These are phyloP conservation scores for Trichoderma sp. DNA, from an alignment of 2,329 filamentous ascomycete genomes.

Conservation along the genomic window DNA sequence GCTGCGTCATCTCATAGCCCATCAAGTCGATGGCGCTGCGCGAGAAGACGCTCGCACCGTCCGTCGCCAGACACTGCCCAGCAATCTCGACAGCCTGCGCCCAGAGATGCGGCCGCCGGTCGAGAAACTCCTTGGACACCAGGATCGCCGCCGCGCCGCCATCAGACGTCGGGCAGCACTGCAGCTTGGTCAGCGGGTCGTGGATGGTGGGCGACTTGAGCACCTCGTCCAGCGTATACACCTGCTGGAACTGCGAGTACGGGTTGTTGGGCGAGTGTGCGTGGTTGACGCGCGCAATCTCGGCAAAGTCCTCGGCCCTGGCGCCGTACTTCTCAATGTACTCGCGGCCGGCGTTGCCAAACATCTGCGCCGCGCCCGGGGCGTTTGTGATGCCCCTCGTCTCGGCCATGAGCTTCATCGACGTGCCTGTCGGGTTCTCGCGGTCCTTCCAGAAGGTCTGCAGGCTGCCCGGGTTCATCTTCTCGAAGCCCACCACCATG, in stretches of 20 bases:
- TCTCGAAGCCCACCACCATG: conserved; percentile 92
- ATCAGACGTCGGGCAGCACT: conserved; percentile 96
- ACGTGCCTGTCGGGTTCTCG: conserved; percentile 71
- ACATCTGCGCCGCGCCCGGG: conserved; percentile 86
- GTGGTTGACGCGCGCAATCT: conserved; percentile 92
- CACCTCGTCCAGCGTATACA: conserved; percentile 85
- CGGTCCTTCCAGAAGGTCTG: conserved; percentile 83
- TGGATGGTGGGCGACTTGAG: conserved; percentile 73
- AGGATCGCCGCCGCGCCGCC: conserved; percentile 85
- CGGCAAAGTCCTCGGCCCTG: conserved; percentile 80
- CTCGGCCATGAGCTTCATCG: conserved; percentile 73
- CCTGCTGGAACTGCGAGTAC: conserved; percentile 95
- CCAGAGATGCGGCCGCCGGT: conserved; percentile 76
- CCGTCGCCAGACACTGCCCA: conserved; percentile 83
- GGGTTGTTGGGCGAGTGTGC: conserved; percentile 88
- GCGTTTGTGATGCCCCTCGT: conserved; percentile 79
- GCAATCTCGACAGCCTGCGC: conserved; percentile 84
- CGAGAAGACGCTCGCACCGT: conserved; percentile 75
- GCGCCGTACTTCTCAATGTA: conserved; percentile 97
- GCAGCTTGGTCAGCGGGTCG: conserved; percentile 90
- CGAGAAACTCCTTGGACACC: conserved; percentile 84
- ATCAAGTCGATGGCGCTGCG: conserved; percentile 80
- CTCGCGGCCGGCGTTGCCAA: conserved; percentile 88
- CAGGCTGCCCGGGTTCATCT: conserved; percentile 92
- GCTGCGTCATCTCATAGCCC: conserved; percentile 79